A percentile compares a stretch with the other conserved stretches of the same genome.
phyloP scores from a whole-genome alignment of 306 rosid genomes.

The Casuarina equisetifolia region DNA sequence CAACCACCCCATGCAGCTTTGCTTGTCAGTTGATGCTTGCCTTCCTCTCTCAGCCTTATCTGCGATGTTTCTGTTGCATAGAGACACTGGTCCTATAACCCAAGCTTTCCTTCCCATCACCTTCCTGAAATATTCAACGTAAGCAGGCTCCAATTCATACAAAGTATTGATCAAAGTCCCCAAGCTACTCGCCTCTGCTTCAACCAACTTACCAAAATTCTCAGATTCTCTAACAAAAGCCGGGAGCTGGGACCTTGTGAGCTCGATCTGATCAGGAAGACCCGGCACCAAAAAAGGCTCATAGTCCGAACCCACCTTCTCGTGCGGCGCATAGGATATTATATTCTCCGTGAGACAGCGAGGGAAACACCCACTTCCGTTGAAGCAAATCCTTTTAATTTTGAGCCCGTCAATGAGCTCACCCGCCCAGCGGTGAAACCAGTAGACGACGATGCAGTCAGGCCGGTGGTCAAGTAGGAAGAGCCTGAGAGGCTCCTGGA shows the following conservation, averaged over 20 bases:
- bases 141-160: constrained; percentile 49
- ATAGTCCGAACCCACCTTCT: constrained; percentile 38
- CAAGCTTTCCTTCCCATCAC: constrained; percentile 41
- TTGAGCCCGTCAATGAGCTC: constrained; percentile 32
- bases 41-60: constrained; percentile 53
- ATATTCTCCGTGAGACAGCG: constrained; percentile 39
- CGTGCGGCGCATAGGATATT: constrained; percentile 12
- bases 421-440: constrained; percentile 52
- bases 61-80: constrained; percentile 36
- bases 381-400: constrained; percentile 43
- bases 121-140: constrained; percentile 38
- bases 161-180: constrained; percentile 59
- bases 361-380: constrained; percentile 54
- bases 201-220: constrained; percentile 2
- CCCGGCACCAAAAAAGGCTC: constrained; percentile 48
- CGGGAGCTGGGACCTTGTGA: constrained; percentile 55
- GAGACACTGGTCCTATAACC: constrained; percentile 64
- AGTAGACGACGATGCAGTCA: constrained; percentile 53
- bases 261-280: constrained; percentile 45
- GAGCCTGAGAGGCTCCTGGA: constrained; percentile 42
- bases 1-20: constrained; percentile 48
- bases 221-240: constrained; percentile 26
- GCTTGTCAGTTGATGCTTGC: constrained; percentile 40
- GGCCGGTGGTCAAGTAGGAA: constrained; percentile 39
- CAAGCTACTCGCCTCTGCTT: constrained; percentile 37